Conservation (phyloP, 1,139 yeast genomes). For the Diutina scorzettiae region DNA sequence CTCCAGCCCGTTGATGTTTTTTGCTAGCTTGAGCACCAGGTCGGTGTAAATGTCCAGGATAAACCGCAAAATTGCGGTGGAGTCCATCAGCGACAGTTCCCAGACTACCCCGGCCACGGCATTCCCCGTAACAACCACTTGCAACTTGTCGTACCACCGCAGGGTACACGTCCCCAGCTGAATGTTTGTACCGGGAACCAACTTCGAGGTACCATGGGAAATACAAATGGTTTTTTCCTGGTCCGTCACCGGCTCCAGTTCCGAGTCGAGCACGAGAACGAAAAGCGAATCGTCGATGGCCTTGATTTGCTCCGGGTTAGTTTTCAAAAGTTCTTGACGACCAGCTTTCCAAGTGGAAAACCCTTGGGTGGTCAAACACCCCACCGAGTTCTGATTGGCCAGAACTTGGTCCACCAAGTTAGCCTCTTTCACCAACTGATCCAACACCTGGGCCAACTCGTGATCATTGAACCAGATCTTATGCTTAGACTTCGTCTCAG, state of each 20-base stretch:
- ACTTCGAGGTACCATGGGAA: conserved; percentile 53
- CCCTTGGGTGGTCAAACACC: conserved; percentile 59
- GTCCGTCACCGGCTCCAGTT: conserved; percentile 38
- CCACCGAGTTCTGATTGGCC: conserved; percentile 44
- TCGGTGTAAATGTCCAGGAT: conserved; percentile 70
- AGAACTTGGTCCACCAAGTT: conserved; percentile 25
- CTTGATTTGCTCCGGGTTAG: conserved; percentile 32
- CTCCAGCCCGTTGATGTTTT: conserved; percentile 59
- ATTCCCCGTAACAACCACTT: conserved; percentile 54
- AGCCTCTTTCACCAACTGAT: conserved; percentile 32
- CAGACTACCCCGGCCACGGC: conserved; percentile 69
- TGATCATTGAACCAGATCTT: conserved; percentile 38
- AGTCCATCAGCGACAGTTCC: conserved; percentile 68
- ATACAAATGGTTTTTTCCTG: conserved; percentile 37
- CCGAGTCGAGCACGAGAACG: conserved; percentile 50
- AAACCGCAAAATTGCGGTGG: conserved; percentile 62
- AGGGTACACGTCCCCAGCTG: conserved; percentile 70
- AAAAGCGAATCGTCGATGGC: conserved; percentile 54
- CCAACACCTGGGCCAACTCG: conserved; percentile 41
- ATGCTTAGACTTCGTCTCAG: conserved; percentile 14
- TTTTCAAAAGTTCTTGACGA: conserved; percentile 34
- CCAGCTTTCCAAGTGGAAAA: conserved; percentile 52
- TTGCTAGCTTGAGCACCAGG: conserved; percentile 57
- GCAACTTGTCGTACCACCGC: conserved; percentile 72
- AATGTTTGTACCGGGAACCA: conserved; percentile 40